These are phyloP conservation scores for Drosera spatulata DNA, from an alignment of 179 eudicot species.

Conservation along the genomic window DNA sequence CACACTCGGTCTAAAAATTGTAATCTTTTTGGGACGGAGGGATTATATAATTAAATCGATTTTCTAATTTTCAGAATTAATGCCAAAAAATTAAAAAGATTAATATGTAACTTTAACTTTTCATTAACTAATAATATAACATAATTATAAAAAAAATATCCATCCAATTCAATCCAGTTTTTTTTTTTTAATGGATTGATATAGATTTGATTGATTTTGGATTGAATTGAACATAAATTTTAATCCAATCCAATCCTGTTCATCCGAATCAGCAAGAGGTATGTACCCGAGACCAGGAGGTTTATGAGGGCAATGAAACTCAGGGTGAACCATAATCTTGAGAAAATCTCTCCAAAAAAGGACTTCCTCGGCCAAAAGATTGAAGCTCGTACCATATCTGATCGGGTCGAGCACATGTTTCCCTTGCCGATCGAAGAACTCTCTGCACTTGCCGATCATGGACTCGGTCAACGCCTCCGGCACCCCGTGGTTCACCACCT, in stretches of 20 bases:
- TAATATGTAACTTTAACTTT: too few relatives aligned
- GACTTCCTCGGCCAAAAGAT: constrained; percentile 21
- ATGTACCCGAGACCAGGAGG: constrained; percentile 38
- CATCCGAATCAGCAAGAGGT: not conserved
- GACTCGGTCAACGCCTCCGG: constrained; percentile 26
- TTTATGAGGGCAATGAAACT: constrained; percentile 35
- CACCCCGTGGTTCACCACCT: constrained; percentile 53
- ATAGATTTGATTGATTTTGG: not conserved
- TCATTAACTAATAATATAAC: too few relatives aligned
- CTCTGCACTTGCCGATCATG: constrained; percentile 17
- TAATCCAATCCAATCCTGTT: not conserved
- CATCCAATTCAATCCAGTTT: too few relatives aligned
- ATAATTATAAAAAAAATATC: too few relatives aligned
- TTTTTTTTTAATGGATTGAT: too few relatives aligned
- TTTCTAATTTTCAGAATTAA: too few relatives aligned
- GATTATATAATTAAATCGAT: too few relatives aligned
- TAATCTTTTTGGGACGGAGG: too few relatives aligned
- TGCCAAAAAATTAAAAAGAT: too few relatives aligned
- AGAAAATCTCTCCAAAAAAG: constrained; percentile 53
- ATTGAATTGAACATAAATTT: too few relatives aligned
- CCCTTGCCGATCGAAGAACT: constrained; percentile 37
- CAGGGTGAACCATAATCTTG: constrained; percentile 37
- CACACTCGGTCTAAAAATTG: too few relatives aligned
- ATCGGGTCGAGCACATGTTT: constrained; percentile 37
- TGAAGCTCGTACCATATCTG: constrained; percentile 42